These are phyloP conservation scores for Wickerhamomyces alni DNA, from an alignment of 805 yeast species.

Conservation along the genomic window DNA sequence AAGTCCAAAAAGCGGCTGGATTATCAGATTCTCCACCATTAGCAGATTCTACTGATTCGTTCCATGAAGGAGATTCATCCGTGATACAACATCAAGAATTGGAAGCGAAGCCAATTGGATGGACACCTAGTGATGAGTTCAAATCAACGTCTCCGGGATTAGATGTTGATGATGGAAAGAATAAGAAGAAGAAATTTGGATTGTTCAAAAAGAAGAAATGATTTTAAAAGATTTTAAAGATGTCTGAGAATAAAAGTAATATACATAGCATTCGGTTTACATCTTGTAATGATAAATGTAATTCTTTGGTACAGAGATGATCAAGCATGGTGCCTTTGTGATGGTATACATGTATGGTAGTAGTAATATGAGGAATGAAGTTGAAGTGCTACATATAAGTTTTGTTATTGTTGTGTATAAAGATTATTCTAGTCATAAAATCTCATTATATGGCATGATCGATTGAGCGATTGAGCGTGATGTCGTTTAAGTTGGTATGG, in stretches of 20 bases:
- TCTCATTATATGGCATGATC: no score
- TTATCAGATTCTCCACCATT: background rate
- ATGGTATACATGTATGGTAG: no score
- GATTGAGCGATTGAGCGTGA: no score
- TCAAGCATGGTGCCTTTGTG: no score
- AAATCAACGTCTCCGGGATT: background rate
- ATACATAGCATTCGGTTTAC: background rate
- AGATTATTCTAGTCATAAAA: no score
- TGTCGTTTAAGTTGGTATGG: no score
- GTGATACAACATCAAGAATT: background rate
- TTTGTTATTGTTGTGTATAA: no score
- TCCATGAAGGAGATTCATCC: background rate
- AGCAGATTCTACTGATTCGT: background rate
- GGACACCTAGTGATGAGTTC: constrained; percentile 1
- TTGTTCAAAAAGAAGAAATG: constrained; percentile 12
- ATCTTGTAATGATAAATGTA: no score
- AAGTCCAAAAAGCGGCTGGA: background rate
- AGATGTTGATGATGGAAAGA: constrained; percentile 1
- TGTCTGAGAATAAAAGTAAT: background rate
- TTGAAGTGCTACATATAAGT: no score
- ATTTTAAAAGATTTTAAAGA: background rate
- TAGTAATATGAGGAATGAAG: no score
- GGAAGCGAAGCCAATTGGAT: constrained; percentile 8
- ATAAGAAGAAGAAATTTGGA: constrained; percentile 17
- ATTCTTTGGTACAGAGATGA: no score